Base-by-base conservation (phyloP, 139 green algal genomes). In the Microglena sp. region DNA sequence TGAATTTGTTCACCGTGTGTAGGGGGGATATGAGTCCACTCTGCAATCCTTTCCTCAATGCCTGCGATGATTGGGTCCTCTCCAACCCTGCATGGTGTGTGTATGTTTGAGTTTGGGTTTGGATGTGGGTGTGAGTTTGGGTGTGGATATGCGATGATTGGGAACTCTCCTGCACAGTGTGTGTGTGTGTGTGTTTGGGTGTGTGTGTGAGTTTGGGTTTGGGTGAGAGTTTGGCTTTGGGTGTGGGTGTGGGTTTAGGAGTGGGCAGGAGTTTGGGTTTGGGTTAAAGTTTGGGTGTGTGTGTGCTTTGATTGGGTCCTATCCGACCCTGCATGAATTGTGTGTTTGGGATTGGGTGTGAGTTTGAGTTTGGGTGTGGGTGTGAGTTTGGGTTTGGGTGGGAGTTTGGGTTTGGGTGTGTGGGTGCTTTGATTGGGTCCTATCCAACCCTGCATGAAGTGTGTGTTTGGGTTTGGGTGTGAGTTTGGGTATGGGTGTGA, bases 11-110 rank as follows among this genome's bases (percentile, higher is more conserved):
- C 85, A 7, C 67, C 68, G n/a, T 82, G 7, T 15, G 68, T 62
- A 15, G 79, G 70, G 0, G 84, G 84, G 28, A 92, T 32, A 43
- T 83, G 81, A 26, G 77, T 87, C 84, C 84, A 91, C 60, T 84
- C 68, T 2, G 78, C 74, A 26, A 90, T 78, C 6, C 73, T 71
- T 8, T 77, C 36, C 72, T 91, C 83, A 6, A 91, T 74, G 0
- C 59, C 70, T 5, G 67, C 68, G 33, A 91, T 77, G 0, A 83
- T 45, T 1, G 76, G 35, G 33, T 83, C 74, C 60, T 87, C 69
- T 0, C 66, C 78, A 0, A 72, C 73, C 33, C 75, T 79, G 65
- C 30, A 56, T 1, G 50, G 6, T 24, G 21, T 11, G 11, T 27
- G 18, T 46, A 7, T 31, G 62, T 3, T 35, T 55, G 60, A 4